Percentiles rank a stretch among this genome's conserved stretches.
These are phyloP conservation scores for Huntiella bhutanensis DNA, from an alignment of 2,329 filamentous ascomycete species.

Conservation along the genomic window DNA sequence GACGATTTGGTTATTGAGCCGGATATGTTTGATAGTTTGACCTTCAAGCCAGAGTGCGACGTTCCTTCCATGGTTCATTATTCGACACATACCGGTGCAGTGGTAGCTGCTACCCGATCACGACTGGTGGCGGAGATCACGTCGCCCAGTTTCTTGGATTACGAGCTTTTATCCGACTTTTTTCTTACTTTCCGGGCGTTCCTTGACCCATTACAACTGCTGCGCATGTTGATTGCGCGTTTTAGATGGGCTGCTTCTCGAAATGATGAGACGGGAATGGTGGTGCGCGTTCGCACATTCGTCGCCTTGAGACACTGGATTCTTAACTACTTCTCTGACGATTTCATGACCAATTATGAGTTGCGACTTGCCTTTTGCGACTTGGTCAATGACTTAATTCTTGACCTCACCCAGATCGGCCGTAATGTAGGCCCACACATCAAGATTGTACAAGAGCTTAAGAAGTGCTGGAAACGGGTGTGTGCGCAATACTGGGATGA, in stretches of 20 bases:
- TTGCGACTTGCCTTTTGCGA: constrained; percentile 64
- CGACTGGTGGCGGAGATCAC: constrained; percentile 92
- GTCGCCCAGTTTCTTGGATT: constrained; percentile 86
- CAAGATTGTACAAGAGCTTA: constrained; percentile 83
- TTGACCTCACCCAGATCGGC: constrained; percentile 36
- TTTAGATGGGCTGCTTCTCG: constrained; percentile 71
- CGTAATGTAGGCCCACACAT: constrained; percentile 47
- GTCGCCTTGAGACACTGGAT: constrained; percentile 95
- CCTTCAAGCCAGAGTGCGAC: constrained; percentile 60
- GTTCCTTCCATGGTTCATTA: constrained; percentile 70
- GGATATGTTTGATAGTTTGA: constrained; percentile 64
- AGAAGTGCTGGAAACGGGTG: constrained; percentile 90
- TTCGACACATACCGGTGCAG: constrained; percentile 44
- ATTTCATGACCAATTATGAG: constrained; percentile 62
- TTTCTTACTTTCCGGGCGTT: constrained; percentile 90
- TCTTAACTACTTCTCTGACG: constrained; percentile 90
- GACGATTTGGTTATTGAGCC: constrained; percentile 37
- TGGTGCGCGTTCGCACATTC: constrained; percentile 90
- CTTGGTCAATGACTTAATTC: constrained; percentile 51
- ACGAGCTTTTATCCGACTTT: constrained; percentile 92
- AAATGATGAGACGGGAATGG: constrained; percentile 66
- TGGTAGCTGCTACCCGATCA: constrained; percentile 76
- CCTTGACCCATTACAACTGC: constrained; percentile 54
- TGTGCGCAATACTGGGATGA: constrained; percentile 81
- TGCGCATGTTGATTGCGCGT: constrained; percentile 68